Conservation (phyloP, 2,329 filamentous ascomycete species). For the Cladosporium sp. region DNA sequence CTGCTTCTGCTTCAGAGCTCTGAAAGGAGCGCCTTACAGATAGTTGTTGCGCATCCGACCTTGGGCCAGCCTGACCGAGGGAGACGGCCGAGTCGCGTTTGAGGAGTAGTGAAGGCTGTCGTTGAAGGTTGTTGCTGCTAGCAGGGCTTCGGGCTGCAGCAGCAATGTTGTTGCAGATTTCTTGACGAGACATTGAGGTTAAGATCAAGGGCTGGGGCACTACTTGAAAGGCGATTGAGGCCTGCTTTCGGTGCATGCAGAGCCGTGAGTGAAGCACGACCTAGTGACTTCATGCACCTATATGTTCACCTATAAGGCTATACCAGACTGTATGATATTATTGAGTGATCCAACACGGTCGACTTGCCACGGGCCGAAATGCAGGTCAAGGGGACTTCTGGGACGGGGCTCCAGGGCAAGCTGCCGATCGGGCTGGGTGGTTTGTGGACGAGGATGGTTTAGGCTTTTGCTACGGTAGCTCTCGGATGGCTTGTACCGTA, state of each 20-base stretch:
- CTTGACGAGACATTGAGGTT: constrained; percentile 19
- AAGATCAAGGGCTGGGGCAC: constrained; percentile 28
- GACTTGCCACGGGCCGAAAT: constrained; percentile 12
- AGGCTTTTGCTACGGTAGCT: not conserved
- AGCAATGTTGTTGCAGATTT: constrained; percentile 16
- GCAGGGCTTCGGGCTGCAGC: constrained; percentile 8
- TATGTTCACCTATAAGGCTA: not conserved
- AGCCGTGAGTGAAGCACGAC: constrained; percentile 4
- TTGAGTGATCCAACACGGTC: not conserved
- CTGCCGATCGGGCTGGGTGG: constrained; percentile 15
- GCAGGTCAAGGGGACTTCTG: constrained; percentile 9
- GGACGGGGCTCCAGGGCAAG: not conserved
- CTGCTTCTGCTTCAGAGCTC: constrained; percentile 15
- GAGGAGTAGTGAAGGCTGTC: not conserved
- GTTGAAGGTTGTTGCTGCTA: constrained; percentile 9
- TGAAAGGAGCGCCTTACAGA: constrained; percentile 15
- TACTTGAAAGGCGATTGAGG: constrained; percentile 27
- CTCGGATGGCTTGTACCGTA: not conserved
- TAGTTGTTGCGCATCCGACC: constrained; percentile 3
- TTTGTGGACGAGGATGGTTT: not conserved
- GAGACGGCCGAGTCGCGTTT: constrained; percentile 17
- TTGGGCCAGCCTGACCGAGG: constrained; percentile 6
- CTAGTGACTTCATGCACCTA: constrained; percentile 14
- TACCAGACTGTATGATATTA: not conserved
- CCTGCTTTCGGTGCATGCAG: constrained; percentile 20